phyloP scores from a whole-genome alignment of 306 rosid species.

The Trifolium fragiferum region DNA sequence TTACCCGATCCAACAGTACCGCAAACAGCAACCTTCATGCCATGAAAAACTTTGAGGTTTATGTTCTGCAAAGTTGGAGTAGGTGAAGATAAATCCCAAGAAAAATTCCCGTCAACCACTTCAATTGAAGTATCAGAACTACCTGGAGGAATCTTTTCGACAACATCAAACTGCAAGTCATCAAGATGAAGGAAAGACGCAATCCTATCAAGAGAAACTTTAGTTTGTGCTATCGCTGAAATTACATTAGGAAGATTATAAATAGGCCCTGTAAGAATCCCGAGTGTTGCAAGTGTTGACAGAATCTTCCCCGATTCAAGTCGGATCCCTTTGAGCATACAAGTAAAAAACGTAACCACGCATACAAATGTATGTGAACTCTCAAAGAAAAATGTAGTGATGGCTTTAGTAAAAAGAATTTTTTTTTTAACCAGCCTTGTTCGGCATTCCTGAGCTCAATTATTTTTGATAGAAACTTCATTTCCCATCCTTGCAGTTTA shows the following conservation, averaged over 20 bases:
- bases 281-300: conserved; percentile 60
- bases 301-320: conserved; percentile 63
- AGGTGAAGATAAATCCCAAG: conserved; percentile 56
- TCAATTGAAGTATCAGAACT: conserved; percentile 51
- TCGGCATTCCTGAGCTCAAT: conserved; percentile 53
- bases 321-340: conserved; percentile 55
- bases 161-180: conserved; percentile 47
- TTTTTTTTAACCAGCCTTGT: conserved; percentile 54
- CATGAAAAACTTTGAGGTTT: conserved; percentile 44
- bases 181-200: conserved; percentile 55
- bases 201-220: conserved; percentile 62
- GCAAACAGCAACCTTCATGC: conserved; percentile 60
- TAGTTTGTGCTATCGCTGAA: conserved; percentile 56
- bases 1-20: conserved; percentile 78
- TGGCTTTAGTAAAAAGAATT: conserved; percentile 40
- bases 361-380: conserved; percentile 60
- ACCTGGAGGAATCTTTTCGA: conserved; percentile 54
- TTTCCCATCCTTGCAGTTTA: conserved; percentile 73
- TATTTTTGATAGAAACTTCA: conserved; percentile 65
- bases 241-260: conserved; percentile 51
- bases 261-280: conserved; percentile 57
- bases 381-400: conserved; percentile 50
- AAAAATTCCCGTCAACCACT: conserved; percentile 51
- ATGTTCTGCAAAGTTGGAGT: conserved; percentile 43
- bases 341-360: conserved; percentile 54